Evolutionary conservation across 2,329 filamentous ascomycete genomes (phyloP), one percentile per base, ranked within the genome.

Genomic region (Paraphoma chrysanthemicola): DNA sequence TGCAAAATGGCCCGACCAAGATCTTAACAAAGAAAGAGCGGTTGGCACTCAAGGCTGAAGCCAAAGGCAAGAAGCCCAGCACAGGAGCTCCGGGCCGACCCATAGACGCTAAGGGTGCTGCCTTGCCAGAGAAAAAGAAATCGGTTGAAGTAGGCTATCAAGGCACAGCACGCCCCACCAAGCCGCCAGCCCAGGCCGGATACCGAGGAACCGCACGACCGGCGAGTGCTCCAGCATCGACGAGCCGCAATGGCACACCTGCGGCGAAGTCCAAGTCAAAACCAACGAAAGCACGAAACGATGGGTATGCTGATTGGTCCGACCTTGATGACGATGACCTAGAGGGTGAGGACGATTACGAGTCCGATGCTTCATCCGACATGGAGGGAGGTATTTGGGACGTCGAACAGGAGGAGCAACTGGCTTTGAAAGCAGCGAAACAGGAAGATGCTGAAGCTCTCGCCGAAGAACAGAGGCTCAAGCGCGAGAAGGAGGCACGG

Each of bases 361-460:
- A 80, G 2, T 88, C 86, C 0, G 89, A 90, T 52, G 86, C 73
- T 6, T 90, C 88, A 5, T 91, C 89, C 6, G 90, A 92, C 66
- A 93, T 93, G 89, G 90, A 93, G 73, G 91, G 89, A 2, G 90
- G 89, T 33, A 73, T 89, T 38, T 88, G 88, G 57, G 90, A 93
- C 64, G 85, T 93, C 50, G 89, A 92, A 58, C 79, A 83, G 36
- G 91, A 94, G 73, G 91, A 94, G 72, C 79, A 81, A 45, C 71
- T 79, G 48, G 89, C 90, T 2, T 84, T 88, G 57, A 76, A 79
- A 30, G 81, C 83, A 52, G 91, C 90, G 23, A 85, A 85, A 44
- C 82, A 83, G 45, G 91, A 93, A 71, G 91, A 93, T 66, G 80
- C 84, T 16, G 80, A 86, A 63, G 87, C 90, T 56, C 78, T 90